Evolutionary conservation across 2,329 filamentous ascomycete genomes (phyloP).

Genomic region (Fusarium sp.): DNA sequence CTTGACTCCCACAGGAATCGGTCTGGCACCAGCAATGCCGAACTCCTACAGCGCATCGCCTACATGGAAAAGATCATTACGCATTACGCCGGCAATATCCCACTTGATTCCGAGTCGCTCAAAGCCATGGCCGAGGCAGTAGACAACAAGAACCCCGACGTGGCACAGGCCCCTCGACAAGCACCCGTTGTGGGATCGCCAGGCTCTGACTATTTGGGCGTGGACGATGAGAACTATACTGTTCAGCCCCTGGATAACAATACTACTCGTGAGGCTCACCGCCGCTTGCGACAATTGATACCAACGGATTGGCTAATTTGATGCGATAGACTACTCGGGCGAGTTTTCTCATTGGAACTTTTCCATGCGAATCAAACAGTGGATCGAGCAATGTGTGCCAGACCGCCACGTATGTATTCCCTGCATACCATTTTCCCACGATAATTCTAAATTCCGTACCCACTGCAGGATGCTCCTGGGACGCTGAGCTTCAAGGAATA

Average conservation of each 20-base stretch:
- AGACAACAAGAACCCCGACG: slow-evolving; percentile 51
- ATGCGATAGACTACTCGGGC: slow-evolving; percentile 62
- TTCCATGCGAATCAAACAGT: slow-evolving; percentile 66
- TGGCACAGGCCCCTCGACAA: slow-evolving; percentile 38
- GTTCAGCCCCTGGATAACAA: slow-evolving; percentile 60
- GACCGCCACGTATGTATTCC: slow-evolving; percentile 49
- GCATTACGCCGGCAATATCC: slow-evolving; percentile 62
- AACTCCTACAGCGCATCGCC: slow-evolving; percentile 47
- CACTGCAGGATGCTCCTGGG: slow-evolving; percentile 47
- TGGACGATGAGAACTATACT: slow-evolving; percentile 58
- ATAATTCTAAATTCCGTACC: slow-evolving; percentile 6
- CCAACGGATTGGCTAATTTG: slow-evolving; percentile 25
- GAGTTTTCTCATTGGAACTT: slow-evolving; percentile 70
- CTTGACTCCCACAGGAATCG: slow-evolving; percentile 37
- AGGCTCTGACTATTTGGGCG: slow-evolving; percentile 46
- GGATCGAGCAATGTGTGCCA: slow-evolving; percentile 60
- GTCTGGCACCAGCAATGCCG: slow-evolving; percentile 41
- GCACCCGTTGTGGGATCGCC: slow-evolving; percentile 41
- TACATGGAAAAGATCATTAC: slow-evolving; percentile 65
- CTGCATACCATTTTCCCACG: background rate
- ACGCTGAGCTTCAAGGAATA: slow-evolving; percentile 57
- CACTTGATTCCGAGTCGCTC: slow-evolving; percentile 50
- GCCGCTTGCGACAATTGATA: slow-evolving; percentile 5
- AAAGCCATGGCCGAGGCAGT: slow-evolving; percentile 61
- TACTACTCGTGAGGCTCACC: slow-evolving; percentile 56